These are phyloP conservation scores for Colletotrichum simmondsii DNA, from an alignment of 2,329 filamentous ascomycete species.

Conservation along the genomic window DNA sequence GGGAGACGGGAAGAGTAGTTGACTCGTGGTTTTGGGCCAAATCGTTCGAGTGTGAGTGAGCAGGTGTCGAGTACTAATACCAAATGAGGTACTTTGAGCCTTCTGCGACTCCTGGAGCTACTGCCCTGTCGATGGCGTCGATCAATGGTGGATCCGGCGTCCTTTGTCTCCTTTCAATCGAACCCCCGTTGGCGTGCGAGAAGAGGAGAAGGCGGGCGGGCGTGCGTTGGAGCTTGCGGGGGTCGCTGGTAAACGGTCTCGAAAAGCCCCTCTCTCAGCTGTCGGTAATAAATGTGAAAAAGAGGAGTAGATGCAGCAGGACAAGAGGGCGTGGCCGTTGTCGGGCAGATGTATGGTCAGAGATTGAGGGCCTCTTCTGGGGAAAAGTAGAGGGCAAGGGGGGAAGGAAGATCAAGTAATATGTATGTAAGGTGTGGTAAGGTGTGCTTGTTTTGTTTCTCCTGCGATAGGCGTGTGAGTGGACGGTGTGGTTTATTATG, in stretches of 20 bases:
- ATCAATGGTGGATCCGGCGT: constrained; percentile 27
- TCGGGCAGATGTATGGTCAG: constrained; percentile 30
- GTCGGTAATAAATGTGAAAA: constrained; percentile 31
- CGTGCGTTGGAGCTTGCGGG: constrained; percentile 24
- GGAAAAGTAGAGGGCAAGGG: not conserved
- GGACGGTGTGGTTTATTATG: not conserved
- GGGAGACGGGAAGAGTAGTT: constrained; percentile 2
- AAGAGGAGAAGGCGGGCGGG: constrained; percentile 10
- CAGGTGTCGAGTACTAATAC: constrained; percentile 31
- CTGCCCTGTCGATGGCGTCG: constrained; percentile 29
- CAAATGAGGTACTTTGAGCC: constrained; percentile 9
- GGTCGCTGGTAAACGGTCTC: constrained; percentile 12
- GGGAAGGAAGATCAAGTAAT: constrained; percentile 16
- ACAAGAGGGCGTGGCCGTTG: constrained; percentile 21
- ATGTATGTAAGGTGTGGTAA: constrained; percentile 20
- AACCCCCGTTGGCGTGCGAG: constrained; percentile 29
- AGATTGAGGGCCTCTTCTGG: constrained; percentile 27
- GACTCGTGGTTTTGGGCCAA: constrained; percentile 28
- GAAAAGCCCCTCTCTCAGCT: constrained; percentile 9
- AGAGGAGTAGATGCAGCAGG: constrained; percentile 25
- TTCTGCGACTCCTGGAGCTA: constrained; percentile 6
- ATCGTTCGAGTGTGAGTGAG: constrained; percentile 16
- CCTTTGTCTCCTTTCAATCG: constrained; percentile 35
- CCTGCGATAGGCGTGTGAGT: not conserved
- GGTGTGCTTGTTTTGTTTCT: not conserved